Conservation (phyloP, 345 rosid species). For the Rhizophora mangle region DNA sequence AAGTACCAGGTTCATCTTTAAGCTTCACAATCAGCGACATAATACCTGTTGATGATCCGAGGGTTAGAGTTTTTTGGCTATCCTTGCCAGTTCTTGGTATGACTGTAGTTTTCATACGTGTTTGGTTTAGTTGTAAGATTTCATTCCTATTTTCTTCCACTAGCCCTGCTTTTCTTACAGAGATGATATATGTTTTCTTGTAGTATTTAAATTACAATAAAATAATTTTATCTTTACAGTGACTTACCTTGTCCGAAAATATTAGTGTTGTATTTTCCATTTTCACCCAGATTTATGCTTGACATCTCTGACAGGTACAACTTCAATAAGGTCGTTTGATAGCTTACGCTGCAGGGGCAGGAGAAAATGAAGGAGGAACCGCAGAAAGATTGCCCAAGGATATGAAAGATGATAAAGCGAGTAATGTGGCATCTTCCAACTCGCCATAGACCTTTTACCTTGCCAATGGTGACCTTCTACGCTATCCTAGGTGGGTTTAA, state of each 20-base stretch:
- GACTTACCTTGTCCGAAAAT: no score
- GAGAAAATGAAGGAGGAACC: background rate
- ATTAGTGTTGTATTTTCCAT: background rate
- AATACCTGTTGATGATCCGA: background rate
- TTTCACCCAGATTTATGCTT: background rate
- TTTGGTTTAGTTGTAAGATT: no score
- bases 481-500: no score
- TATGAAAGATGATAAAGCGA: background rate
- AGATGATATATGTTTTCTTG: no score
- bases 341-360: background rate
- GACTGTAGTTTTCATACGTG: background rate
- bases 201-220: no score
- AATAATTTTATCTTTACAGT: no score
- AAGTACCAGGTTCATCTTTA: background rate
- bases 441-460: no score
- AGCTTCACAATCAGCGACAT: background rate
- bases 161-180: no score
- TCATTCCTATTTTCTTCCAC: no score
- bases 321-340: slow-evolving; percentile 4
- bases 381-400: no score
- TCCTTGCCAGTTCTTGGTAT: background rate
- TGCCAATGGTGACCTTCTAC: no score
- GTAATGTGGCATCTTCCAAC: no score
- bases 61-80: background rate
- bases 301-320: slow-evolving; percentile 14